These are phyloP conservation scores for Kwoniella sp. DNA, from an alignment of 768 basidiomycete species.

Conservation along the genomic window DNA sequence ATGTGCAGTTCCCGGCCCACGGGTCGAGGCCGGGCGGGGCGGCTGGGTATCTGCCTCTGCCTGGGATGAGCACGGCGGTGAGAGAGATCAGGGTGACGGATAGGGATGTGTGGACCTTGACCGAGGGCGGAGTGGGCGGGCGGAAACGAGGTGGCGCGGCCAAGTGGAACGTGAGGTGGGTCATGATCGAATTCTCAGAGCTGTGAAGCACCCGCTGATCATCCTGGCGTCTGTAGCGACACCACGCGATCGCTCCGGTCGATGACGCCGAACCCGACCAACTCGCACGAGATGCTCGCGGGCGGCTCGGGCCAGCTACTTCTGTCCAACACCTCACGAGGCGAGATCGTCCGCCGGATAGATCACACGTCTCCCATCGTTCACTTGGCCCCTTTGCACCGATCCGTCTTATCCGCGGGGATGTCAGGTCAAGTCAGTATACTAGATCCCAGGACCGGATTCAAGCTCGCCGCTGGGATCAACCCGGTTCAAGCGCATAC, in stretches of 20 bases:
- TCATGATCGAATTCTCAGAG: background rate
- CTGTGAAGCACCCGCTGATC: no score
- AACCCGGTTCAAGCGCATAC: conserved; percentile 67
- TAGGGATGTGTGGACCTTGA: conserved; percentile 60
- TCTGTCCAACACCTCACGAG: conserved; percentile 44
- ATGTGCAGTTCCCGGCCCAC: conserved; percentile 47
- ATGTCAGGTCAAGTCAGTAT: conserved; percentile 38
- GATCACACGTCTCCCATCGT: conserved; percentile 23
- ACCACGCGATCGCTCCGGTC: conserved; percentile 27
- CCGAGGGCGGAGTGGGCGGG: conserved; percentile 51
- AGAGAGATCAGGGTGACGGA: conserved; percentile 74
- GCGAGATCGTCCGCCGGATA: conserved; percentile 38
- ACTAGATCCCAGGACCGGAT: conserved; percentile 41
- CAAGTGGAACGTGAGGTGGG: conserved; percentile 51
- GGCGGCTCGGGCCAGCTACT: conserved; percentile 52
- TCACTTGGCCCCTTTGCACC: conserved; percentile 29
- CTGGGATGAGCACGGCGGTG: conserved; percentile 54
- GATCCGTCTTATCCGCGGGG: conserved; percentile 28
- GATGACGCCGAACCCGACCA: conserved; percentile 45
- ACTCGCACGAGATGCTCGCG: conserved; percentile 48
- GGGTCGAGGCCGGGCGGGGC: conserved; percentile 46
- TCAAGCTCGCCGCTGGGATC: conserved; percentile 22
- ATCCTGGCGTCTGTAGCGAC: conserved; percentile 15
- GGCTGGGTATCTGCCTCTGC: conserved; percentile 7
- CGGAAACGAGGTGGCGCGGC: conserved; percentile 49